These are phyloP conservation scores for Xylaria scruposa DNA, from an alignment of 495 filamentous ascomycete species.

Conservation along the genomic window DNA sequence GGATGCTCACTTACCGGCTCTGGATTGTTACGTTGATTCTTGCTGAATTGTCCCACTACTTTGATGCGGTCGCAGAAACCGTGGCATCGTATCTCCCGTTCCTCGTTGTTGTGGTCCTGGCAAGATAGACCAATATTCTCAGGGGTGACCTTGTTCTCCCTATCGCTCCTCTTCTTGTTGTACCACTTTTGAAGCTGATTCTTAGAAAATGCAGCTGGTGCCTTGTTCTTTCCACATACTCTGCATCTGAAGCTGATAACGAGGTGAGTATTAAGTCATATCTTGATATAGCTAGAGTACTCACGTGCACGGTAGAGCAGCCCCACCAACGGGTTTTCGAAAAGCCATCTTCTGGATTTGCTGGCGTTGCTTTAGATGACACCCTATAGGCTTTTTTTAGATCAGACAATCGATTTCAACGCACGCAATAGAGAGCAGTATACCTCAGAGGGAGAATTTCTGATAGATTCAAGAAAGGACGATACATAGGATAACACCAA, in stretches of 20 bases:
- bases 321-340: background rate
- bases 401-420: background rate
- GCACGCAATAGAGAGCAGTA: background rate
- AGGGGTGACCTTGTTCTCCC: constrained; percentile 33
- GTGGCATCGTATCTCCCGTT: constrained; percentile 43
- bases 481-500: background rate
- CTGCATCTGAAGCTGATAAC: constrained; percentile 55
- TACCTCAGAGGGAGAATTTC: background rate
- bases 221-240: constrained; percentile 52
- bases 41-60: constrained; percentile 60
- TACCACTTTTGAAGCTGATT: constrained; percentile 50
- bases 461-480: background rate
- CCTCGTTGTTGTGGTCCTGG: constrained; percentile 27
- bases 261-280: background rate
- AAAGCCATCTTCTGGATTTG: constrained; percentile 7
- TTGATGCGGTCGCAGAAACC: constrained; percentile 59
- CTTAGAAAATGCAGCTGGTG: constrained; percentile 51
- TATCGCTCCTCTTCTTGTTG: constrained; percentile 28
- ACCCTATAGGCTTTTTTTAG: background rate
- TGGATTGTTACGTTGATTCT: constrained; percentile 58
- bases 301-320: constrained; percentile 12
- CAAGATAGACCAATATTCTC: constrained; percentile 37
- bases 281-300: background rate
- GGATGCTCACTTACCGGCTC: constrained; percentile 52
- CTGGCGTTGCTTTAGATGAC: background rate